These are phyloP conservation scores for Saposhnikovia divaricata DNA, from an alignment of 129 eudicot genomes.

Conservation along the genomic window DNA sequence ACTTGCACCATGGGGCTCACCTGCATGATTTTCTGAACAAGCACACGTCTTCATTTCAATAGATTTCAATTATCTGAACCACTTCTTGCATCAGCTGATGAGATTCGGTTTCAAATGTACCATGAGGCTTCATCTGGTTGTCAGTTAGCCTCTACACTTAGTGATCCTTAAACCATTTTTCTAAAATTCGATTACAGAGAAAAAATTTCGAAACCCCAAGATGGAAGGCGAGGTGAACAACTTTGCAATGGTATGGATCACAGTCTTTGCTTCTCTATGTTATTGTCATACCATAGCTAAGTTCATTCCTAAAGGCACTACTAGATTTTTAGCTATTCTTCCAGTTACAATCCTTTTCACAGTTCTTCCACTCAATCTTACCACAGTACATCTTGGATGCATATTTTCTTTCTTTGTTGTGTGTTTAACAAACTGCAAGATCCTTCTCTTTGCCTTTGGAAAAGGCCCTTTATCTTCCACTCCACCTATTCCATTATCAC, in stretches of 20 bases:
- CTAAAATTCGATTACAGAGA: neutral
- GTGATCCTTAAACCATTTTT: neutral
- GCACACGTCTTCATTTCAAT: no score
- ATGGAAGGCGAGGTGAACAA: conserved; percentile 11
- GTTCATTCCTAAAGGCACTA: conserved; percentile 7
- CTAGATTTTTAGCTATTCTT: neutral
- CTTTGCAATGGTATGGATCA: conserved; percentile 9
- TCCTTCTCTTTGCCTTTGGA: conserved; percentile 22
- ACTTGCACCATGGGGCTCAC: no score
- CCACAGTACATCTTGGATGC: conserved; percentile 13
- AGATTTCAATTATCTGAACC: no score
- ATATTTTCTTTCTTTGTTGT: conserved; percentile 15
- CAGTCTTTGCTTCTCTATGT: conserved; percentile 4
- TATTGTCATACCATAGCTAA: conserved; percentile 7
- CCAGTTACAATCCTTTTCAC: neutral
- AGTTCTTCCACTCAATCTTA: conserved; percentile 19
- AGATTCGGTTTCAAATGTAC: no score
- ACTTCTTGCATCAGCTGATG: no score
- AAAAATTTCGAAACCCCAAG: neutral
- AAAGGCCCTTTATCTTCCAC: conserved; percentile 13
- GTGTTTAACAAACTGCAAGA: conserved; percentile 26
- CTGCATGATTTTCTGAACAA: no score
- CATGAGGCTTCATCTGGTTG: no score
- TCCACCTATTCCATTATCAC: conserved; percentile 8
- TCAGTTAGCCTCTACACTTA: neutral